Base-by-base conservation (phyloP, 2,329 filamentous ascomycete genomes). In the Trichophyton verrucosum region DNA sequence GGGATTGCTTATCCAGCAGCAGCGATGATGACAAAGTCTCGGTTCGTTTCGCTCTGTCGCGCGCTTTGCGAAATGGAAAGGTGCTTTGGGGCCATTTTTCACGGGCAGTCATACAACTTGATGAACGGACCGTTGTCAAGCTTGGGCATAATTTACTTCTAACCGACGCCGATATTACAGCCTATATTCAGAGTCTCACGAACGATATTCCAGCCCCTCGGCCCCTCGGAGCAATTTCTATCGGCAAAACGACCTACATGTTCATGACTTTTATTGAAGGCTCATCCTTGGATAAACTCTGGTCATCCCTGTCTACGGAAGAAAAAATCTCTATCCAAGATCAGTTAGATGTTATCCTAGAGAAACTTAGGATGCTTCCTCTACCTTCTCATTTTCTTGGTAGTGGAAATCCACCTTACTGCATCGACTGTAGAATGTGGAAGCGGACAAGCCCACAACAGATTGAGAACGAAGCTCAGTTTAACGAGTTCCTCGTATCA, bases 401-500 rank as follows among this genome's bases (percentile, higher is more conserved):
- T 55, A 46, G 58, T 20, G 62, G 62, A 1, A 57, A 49, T 17
- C 60, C 60, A 17, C 60, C 62, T 4, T 55, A 61, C 1, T 63
- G 62, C 11, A 15, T 61, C 36, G 62, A 61, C 22, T 62, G 55
- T 55, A 64, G 58, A 59, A 62, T 62, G 60, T 62, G 17, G 40
- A 64, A 60, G 42, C 58, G 60, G 1, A 9, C 20, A 47, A 47
- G 44, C 11, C 44, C 44, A 1, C 2, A 20, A 17, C 4, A 9
- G 66, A 30, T 71, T 70, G 44, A 74, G 63, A 64, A 70, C 66
- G 36, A 75, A 66, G 47, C 74, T 69, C 60, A 72, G 64, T 33
- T 65, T 68, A 40, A 74, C 64, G 27, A 74, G 72, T 65, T 77
- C 75, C 27, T 65, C 61, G 30, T 73, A 68, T 60, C 70, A 20